Evolutionary conservation across 768 basidiomycete genomes (phyloP).

Genomic region (Panellus pusillus): DNA sequence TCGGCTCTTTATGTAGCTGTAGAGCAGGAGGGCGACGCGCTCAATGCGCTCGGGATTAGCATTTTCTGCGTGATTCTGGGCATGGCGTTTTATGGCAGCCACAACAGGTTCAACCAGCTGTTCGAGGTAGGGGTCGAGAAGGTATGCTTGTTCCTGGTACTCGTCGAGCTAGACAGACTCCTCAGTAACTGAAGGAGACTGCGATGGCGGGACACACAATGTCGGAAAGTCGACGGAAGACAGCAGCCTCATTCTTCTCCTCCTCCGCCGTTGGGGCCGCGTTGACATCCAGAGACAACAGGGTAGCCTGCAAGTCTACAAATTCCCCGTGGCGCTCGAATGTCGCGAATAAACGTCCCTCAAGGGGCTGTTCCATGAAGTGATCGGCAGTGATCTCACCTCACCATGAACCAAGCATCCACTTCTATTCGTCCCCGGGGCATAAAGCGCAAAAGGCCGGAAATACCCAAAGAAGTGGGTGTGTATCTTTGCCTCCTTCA

Average conservation of each 20-base stretch:
- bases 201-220: slow-evolving; percentile 45
- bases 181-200: not conserved
- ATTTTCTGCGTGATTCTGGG: slow-evolving; percentile 37
- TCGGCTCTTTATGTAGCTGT: slow-evolving; percentile 82
- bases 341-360: slow-evolving; percentile 45
- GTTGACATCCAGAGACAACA: slow-evolving; percentile 51
- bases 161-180: slow-evolving; percentile 61
- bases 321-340: slow-evolving; percentile 70
- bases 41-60: slow-evolving; percentile 40
- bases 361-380: slow-evolving; percentile 34
- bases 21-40: slow-evolving; percentile 63
- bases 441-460: slow-evolving; percentile 18
- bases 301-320: slow-evolving; percentile 44
- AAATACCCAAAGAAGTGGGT: slow-evolving; percentile 9
- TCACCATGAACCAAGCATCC: slow-evolving; percentile 4
- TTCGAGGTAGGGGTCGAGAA: slow-evolving; percentile 89
- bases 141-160: slow-evolving; percentile 92
- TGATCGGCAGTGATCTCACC: not conserved
- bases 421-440: slow-evolving; percentile 10
- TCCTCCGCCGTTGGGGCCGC: slow-evolving; percentile 44
- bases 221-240: slow-evolving; percentile 42
- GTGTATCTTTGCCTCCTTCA: not conserved
- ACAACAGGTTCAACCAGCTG: slow-evolving; percentile 75
- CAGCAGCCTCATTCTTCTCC: slow-evolving; percentile 39
- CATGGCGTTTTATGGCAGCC: slow-evolving; percentile 56